These are phyloP conservation scores for Trypanosoma melophagium DNA, from an alignment of 208 protist species.

Conservation along the genomic window DNA sequence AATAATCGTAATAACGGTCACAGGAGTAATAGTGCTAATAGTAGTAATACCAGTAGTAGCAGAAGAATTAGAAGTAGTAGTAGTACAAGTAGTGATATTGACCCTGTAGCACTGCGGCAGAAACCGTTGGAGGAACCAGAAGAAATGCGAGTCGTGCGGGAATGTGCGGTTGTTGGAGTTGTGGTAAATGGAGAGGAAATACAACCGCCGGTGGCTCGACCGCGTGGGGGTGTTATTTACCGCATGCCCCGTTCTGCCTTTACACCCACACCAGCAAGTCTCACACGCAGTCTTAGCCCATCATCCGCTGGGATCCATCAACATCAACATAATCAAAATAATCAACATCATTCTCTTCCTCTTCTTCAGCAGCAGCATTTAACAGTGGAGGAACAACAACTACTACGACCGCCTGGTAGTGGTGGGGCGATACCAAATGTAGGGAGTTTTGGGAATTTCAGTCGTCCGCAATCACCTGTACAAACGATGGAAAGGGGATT, in stretches of 20 bases:
- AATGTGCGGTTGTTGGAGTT: background rate
- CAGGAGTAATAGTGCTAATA: too few relatives aligned
- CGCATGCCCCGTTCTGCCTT: background rate
- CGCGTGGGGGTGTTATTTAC: constrained; percentile 10
- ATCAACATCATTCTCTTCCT: too few relatives aligned
- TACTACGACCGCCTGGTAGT: too few relatives aligned
- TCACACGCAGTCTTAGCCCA: background rate
- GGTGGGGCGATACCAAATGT: too few relatives aligned
- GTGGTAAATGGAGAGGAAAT: background rate
- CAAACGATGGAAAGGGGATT: background rate
- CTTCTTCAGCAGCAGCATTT: too few relatives aligned
- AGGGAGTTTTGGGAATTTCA: too few relatives aligned
- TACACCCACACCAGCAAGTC: background rate
- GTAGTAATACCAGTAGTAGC: too few relatives aligned
- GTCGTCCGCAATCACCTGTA: too few relatives aligned
- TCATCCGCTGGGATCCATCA: background rate
- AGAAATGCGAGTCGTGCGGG: background rate
- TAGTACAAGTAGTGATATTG: constrained; percentile 9
- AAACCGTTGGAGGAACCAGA: background rate
- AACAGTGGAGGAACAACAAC: too few relatives aligned
- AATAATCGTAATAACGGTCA: too few relatives aligned
- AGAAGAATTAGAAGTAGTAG: too few relatives aligned
- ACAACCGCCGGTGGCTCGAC: background rate
- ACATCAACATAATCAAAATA: background rate
- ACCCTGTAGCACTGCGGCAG: constrained; percentile 8